These are phyloP conservation scores for Hibiscus trionum DNA, from an alignment of 345 rosid genomes.

Conservation along the genomic window DNA sequence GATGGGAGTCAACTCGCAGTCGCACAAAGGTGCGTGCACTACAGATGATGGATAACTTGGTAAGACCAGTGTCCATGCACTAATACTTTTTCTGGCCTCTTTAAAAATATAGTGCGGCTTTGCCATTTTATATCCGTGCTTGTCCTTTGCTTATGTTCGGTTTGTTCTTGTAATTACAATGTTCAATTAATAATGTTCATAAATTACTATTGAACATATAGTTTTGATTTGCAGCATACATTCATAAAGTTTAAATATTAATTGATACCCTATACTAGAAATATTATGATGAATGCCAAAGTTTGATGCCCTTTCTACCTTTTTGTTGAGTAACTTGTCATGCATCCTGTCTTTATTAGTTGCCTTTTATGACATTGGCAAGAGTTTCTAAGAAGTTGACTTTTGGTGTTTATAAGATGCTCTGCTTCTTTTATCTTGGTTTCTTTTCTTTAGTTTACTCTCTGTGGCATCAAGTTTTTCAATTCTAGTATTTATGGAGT, in stretches of 20 bases:
- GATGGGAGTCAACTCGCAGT: conserved; percentile 84
- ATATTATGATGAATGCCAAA: not conserved
- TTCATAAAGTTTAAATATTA: not conserved
- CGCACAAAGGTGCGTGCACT: conserved; percentile 83
- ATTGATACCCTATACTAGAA: not conserved
- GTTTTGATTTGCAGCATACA: not conserved
- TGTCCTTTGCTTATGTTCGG: not conserved
- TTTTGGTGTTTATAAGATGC: not conserved
- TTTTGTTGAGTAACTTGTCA: not conserved
- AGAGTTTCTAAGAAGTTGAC: not conserved
- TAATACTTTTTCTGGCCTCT: not conserved
- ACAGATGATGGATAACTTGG: conserved; percentile 89
- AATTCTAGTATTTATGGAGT: not conserved
- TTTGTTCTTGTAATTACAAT: not conserved
- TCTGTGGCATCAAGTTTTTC: not conserved
- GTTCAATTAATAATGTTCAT: not conserved
- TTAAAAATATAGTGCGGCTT: not conserved
- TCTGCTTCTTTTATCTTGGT: not conserved
- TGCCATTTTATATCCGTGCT: conserved; percentile 1
- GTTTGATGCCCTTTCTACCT: not conserved
- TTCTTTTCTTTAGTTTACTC: conserved; percentile 1
- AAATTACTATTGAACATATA: not conserved
- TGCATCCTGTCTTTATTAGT: not conserved
- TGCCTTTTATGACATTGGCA: not conserved
- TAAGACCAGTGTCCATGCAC: conserved; percentile 18